Conservation (phyloP, 1,139 yeast genomes). For the Nakaseomyces nivariensis region DNA sequence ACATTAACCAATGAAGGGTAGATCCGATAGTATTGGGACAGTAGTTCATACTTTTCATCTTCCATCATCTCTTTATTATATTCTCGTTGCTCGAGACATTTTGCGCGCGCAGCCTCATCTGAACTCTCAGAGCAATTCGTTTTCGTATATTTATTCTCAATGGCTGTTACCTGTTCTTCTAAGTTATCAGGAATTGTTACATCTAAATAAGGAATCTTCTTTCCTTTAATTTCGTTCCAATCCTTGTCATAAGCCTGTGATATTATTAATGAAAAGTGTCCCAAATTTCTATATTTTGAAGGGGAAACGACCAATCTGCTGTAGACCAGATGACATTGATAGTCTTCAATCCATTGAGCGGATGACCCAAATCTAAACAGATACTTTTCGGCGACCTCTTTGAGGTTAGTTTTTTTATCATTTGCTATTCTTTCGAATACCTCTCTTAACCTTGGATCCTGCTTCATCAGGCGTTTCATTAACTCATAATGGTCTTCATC, state of each 20-base stretch:
- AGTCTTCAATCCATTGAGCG: constrained; percentile 16
- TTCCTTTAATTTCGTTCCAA: constrained; percentile 16
- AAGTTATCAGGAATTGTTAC: constrained; percentile 7
- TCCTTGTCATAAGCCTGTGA: constrained; percentile 17
- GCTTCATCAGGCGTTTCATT: neutral
- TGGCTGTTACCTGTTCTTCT: neutral
- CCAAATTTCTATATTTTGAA: constrained; percentile 6
- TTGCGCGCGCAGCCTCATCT: neutral
- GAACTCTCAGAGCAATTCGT: neutral
- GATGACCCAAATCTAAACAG: constrained; percentile 19
- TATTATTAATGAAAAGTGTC: constrained; percentile 12
- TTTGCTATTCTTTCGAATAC: neutral
- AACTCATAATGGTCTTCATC: neutral
- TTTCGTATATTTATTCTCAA: neutral
- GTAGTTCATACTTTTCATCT: neutral
- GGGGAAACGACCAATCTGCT: constrained; percentile 12
- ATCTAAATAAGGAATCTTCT: constrained; percentile 14
- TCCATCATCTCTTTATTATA: neutral
- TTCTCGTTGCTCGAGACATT: neutral
- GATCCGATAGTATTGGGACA: constrained; percentile 8
- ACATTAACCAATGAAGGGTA: constrained; percentile 10
- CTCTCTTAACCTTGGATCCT: neutral
- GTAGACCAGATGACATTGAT: constrained; percentile 14
- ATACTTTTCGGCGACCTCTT: constrained; percentile 10
- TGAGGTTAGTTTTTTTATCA: constrained; percentile 4